Evolutionary conservation across 2,329 filamentous ascomycete species (phyloP), one percentile per base, ranked within the genome.

Genomic region (Colletotrichum brevisporum): DNA sequence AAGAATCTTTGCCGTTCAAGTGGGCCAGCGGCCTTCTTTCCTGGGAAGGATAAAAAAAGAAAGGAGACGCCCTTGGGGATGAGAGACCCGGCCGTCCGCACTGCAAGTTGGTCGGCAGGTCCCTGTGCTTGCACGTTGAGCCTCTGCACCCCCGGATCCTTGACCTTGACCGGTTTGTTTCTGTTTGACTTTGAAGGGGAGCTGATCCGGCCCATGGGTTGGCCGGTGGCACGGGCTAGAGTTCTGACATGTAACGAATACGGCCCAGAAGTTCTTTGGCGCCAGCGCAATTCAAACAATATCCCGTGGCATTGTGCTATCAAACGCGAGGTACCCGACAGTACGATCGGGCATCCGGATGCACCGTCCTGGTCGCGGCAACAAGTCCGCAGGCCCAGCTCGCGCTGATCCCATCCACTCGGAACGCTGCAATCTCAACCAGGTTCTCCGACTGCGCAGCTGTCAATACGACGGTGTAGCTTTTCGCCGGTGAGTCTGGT

Each of bases 231-330:
- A 36, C 31, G 56, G 56, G 45, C 47, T 24, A 62, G 18, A 56
- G 45, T 67, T 65, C 41, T 67, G 67, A 69, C 63, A 54, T 57
- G 63, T 67, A 67, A 67, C 51, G 53, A 31, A 21, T 15, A 53
- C 10, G 59, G 48, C 45, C 31, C 56, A 62, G 10, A 36, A 36
- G 31, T 8, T 8, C 31, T 36, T 36, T 10, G 31, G 31, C 31
- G 10, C 31, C 31, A 36, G 31, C 10, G 27, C 31, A 36, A 36
- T 36, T 36, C 31, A 3, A 36, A 36, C 31, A 10, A 36, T 3
- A 36, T 21, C 47, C 16, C n/a, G 24, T 24, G 47, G 47, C 47
- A 50, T 6, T 36, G 31, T 10, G 31, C 31, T 36, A 36, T 36
- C 31, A 36, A 36, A 36, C 31, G 60, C 51, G 62, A 43, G 41